phyloP scores from a whole-genome alignment of 2,329 filamentous ascomycete genomes.

The Aspergillus tubingensis region DNA sequence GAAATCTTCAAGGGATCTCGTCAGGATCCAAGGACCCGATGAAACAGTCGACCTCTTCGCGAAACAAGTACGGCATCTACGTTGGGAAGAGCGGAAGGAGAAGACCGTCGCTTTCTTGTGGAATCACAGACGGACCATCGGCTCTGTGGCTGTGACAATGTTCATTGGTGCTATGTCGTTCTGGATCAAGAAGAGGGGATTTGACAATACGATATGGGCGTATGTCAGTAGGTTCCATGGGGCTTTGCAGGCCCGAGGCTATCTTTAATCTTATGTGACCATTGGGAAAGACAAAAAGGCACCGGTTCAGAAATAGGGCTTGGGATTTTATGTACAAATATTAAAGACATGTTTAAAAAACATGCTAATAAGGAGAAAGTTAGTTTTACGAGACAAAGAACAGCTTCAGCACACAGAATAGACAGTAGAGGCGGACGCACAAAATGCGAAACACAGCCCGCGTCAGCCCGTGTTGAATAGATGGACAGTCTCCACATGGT shows the following conservation, averaged over 20 bases:
- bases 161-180: constrained; percentile 68
- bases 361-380: too few relatives aligned
- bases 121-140: constrained; percentile 66
- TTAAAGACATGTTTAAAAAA: too few relatives aligned
- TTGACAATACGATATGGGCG: constrained; percentile 38
- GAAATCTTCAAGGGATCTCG: constrained; percentile 70
- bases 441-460: neutral
- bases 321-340: neutral
- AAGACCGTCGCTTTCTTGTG: constrained; percentile 56
- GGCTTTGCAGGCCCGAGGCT: constrained; percentile 23
- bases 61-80: constrained; percentile 71
- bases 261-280: constrained; percentile 3
- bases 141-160: constrained; percentile 64
- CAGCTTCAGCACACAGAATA: neutral
- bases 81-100: constrained; percentile 61
- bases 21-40: constrained; percentile 59
- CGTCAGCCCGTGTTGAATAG: neutral
- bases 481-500: constrained; percentile 19
- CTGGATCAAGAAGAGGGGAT: constrained; percentile 58
- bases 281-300: neutral
- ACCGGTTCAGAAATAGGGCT: neutral
- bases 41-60: constrained; percentile 70
- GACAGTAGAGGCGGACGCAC: neutral
- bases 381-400: neutral
- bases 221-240: constrained; percentile 33